Evolutionary conservation across 108 stramenopile species (phyloP).

Genomic region (Cyclotella atomus): DNA sequence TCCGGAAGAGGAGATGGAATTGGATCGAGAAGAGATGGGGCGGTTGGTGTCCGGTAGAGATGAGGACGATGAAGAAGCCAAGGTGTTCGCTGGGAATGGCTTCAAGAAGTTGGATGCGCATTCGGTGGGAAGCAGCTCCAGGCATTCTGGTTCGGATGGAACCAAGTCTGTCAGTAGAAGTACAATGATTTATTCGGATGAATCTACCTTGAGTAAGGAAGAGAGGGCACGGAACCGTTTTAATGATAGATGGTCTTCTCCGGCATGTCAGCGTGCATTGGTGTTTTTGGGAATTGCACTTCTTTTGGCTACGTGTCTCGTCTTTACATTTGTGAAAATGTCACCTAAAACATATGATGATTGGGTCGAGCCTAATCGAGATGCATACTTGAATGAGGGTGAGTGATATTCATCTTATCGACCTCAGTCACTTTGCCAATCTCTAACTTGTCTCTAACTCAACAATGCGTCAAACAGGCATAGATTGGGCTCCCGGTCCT

Average conservation of each 20-base stretch:
- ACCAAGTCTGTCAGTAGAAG: background rate
- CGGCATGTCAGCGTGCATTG: background rate
- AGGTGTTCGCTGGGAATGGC: background rate
- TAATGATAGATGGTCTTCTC: background rate
- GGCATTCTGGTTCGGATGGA: background rate
- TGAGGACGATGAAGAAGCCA: constrained; percentile 2
- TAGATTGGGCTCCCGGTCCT: constrained; percentile 1
- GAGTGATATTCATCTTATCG: no score
- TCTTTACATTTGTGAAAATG: background rate
- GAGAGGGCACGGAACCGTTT: background rate
- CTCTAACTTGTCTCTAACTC: no score
- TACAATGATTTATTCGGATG: background rate
- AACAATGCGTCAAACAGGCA: no score
- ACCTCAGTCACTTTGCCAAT: no score
- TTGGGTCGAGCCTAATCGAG: constrained; percentile 1
- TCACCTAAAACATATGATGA: background rate
- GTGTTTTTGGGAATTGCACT: background rate
- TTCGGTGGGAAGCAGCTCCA: background rate
- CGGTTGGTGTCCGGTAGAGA: constrained; percentile 1
- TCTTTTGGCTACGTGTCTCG: background rate
- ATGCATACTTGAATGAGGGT: background rate
- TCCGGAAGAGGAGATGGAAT: constrained; percentile 14
- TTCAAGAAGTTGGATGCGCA: background rate
- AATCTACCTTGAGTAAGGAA: background rate
- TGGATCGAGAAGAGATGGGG: constrained; percentile 25